Conservation (phyloP, 2,329 filamentous ascomycete genomes). For the Onygenales sp. region DNA sequence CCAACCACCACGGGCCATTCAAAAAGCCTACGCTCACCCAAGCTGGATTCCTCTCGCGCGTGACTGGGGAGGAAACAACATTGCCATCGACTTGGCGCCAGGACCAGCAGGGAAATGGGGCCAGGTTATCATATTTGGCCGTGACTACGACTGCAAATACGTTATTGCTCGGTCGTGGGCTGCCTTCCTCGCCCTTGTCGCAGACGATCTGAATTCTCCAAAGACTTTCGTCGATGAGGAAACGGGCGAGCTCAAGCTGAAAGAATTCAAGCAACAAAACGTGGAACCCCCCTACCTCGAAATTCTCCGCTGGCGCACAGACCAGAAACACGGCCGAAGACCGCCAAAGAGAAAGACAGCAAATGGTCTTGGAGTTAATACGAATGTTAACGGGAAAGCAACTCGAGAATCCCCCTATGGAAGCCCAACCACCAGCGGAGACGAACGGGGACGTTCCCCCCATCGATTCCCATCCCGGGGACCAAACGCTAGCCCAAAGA, state of each 20-base stretch:
- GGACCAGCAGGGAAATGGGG: conserved; percentile 88
- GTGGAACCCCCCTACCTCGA: conserved; percentile 92
- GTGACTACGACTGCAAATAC: conserved; percentile 98
- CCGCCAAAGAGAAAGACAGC: conserved; percentile 40
- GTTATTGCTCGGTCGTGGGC: conserved; percentile 90
- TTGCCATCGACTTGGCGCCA: conserved; percentile 85
- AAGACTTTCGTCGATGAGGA: conserved; percentile 94
- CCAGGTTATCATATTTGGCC: conserved; percentile 90
- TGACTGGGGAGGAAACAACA: conserved; percentile 97
- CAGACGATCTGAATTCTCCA: conserved; percentile 81
- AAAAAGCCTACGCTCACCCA: conserved; percentile 86
- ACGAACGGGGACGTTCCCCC: conserved; percentile 40
- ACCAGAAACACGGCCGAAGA: conserved; percentile 78
- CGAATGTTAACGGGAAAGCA: conserved; percentile 35
- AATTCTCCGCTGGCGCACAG: conserved; percentile 87
- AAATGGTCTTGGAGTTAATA: conserved; percentile 45
- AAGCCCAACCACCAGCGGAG: conserved; percentile 32
- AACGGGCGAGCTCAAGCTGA: conserved; percentile 77
- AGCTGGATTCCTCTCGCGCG: conserved; percentile 93
- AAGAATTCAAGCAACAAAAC: conserved; percentile 79
- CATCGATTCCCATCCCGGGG: conserved; percentile 37
- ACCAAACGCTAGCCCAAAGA: conserved; percentile 35
- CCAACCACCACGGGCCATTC: conserved; percentile 74
- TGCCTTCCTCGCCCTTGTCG: conserved; percentile 72
- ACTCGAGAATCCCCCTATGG: conserved; percentile 46